These are phyloP conservation scores for Pseudopithomyces maydicus DNA, from an alignment of 2,329 filamentous ascomycete species.

Conservation along the genomic window DNA sequence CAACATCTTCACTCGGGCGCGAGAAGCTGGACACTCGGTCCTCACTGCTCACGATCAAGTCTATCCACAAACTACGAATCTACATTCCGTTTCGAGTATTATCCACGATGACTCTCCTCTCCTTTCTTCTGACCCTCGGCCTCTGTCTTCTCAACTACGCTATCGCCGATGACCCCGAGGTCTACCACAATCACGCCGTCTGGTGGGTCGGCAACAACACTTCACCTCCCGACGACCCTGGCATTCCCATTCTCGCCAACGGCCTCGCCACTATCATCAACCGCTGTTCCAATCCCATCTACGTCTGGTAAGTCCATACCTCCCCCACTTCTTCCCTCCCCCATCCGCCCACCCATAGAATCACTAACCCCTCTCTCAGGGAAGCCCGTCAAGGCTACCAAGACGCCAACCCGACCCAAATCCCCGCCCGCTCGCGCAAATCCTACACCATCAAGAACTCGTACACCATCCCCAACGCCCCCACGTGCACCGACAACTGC, in stretches of 20 bases:
- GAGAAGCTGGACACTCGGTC: too few species aligned
- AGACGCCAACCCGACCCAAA: neutral
- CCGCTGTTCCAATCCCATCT: neutral
- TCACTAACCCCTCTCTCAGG: neutral
- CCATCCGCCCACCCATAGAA: neutral
- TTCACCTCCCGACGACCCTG: neutral
- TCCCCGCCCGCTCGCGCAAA: neutral
- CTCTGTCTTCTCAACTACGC: neutral
- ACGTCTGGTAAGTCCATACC: neutral
- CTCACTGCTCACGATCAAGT: slow-evolving; percentile 44
- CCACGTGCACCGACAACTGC: neutral
- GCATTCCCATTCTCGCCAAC: neutral
- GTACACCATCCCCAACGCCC: neutral
- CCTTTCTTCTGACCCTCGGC: neutral
- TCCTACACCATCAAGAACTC: neutral
- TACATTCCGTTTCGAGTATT: slow-evolving; percentile 45
- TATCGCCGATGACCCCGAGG: neutral
- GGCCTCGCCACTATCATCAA: neutral
- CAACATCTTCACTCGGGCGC: too few species aligned
- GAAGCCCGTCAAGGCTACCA: neutral
- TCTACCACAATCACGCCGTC: neutral
- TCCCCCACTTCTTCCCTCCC: neutral
- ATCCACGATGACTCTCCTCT: slow-evolving; percentile 37
- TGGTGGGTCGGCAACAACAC: neutral
- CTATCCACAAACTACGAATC: slow-evolving; percentile 52